Evolutionary conservation across 305 asterid species (phyloP).

Genomic region (Lippia alba): DNA sequence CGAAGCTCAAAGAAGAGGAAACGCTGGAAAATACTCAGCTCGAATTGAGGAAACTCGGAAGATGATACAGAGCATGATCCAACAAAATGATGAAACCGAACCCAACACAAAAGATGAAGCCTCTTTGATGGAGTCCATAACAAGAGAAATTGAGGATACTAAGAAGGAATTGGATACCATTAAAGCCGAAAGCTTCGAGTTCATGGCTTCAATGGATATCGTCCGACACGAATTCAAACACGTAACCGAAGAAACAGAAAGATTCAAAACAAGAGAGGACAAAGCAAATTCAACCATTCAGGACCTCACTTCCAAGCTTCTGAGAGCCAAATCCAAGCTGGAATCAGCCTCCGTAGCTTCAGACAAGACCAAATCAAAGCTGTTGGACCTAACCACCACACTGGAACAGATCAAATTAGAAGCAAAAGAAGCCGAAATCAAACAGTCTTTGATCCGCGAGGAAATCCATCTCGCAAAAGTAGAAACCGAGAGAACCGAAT

Average conservation of each 20-base stretch:
- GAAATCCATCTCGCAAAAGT: slow-evolving; percentile 50
- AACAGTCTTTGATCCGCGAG: slow-evolving; percentile 43
- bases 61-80: too few species aligned
- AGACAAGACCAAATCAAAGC: slow-evolving; percentile 55
- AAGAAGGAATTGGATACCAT: slow-evolving; percentile 56
- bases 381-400: slow-evolving; percentile 52
- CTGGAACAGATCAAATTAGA: slow-evolving; percentile 63
- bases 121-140: slow-evolving; percentile 40
- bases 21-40: too few species aligned
- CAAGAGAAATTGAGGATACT: slow-evolving; percentile 58
- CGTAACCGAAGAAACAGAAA: slow-evolving; percentile 56
- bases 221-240: slow-evolving; percentile 63
- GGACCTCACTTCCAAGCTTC: too few species aligned
- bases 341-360: slow-evolving; percentile 65
- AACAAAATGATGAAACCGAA: not conserved
- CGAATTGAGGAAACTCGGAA: too few species aligned
- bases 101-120: slow-evolving; percentile 45
- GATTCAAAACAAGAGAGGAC: slow-evolving; percentile 56
- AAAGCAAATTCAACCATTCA: not conserved
- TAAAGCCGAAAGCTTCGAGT: slow-evolving; percentile 65
- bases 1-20: slow-evolving; percentile 37
- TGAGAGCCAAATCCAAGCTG: slow-evolving; percentile 59
- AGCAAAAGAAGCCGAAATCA: slow-evolving; percentile 56
- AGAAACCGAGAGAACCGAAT: slow-evolving; percentile 59
- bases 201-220: slow-evolving; percentile 82